phyloP scores from a whole-genome alignment of 2,329 filamentous ascomycete genomes.

The Colletotrichum sidae region DNA sequence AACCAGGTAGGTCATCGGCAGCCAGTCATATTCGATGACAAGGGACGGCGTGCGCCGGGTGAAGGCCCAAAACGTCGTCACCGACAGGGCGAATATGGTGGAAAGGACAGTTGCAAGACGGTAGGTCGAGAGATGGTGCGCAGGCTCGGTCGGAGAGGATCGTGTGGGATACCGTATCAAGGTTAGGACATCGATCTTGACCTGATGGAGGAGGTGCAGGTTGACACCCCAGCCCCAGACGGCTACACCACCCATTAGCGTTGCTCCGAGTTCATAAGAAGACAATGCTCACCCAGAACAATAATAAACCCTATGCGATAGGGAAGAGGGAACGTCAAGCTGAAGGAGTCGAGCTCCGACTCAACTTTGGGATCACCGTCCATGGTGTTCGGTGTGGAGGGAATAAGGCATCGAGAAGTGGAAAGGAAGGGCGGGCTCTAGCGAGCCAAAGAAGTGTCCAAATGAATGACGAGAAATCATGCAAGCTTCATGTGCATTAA shows the following conservation, averaged over 20 bases:
- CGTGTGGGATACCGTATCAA: conserved; percentile 89
- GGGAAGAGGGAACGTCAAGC: conserved; percentile 86
- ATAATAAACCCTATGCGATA: conserved; percentile 89
- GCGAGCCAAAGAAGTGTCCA: conserved; percentile 13
- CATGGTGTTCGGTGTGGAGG: conserved; percentile 58
- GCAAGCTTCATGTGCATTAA: conserved; percentile 6
- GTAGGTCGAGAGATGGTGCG: conserved; percentile 87
- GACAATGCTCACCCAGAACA: conserved; percentile 75
- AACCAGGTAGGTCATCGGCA: conserved; percentile 86
- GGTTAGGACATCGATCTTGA: conserved; percentile 87
- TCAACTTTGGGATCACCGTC: conserved; percentile 81
- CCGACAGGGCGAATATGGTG: conserved; percentile 75
- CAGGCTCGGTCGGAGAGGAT: conserved; percentile 73
- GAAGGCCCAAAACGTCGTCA: conserved; percentile 85
- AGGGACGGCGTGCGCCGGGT: conserved; percentile 77
- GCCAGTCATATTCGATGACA: conserved; percentile 83
- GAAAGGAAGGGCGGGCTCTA: conserved; percentile 27
- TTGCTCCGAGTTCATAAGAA: not conserved
- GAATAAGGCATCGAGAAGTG: conserved; percentile 31
- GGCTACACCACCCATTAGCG: conserved; percentile 61
- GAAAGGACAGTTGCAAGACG: conserved; percentile 84
- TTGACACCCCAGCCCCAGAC: conserved; percentile 97
- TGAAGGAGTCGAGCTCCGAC: conserved; percentile 83
- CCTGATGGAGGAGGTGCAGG: conserved; percentile 83
- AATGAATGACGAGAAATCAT: conserved; percentile 33